Evolutionary conservation across 1,284 basidiomycete species (phyloP), one percentile per base, ranked within the genome.

Genomic region (Violaceomyces palustris): DNA sequence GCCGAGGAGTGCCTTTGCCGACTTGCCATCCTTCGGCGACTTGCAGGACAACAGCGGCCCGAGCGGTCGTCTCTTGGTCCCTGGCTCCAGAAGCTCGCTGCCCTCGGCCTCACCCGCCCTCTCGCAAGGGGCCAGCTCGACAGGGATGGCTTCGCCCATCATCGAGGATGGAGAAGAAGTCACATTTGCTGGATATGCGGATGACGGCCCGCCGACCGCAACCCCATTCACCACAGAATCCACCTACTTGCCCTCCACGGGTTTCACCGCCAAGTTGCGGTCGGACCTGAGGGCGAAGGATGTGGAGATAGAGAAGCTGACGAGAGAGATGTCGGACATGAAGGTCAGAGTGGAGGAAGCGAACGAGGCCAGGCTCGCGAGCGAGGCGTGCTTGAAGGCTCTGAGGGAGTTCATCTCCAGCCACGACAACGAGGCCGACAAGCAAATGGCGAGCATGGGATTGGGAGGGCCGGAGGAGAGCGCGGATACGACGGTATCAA

Each of bases 321-420:
- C 43, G 4, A 39, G 48, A 21, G 62, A 69, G 39, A 46, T 68
- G 45, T 27, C 19, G 23, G 47, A 56, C 18, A 50, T 63, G 39
- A 52, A 57, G 23, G 28, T 45, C n/a, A 41, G 58, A 18, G 51
- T 61, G 33, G 55, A 63, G 6, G 67, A 73, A 45, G 59, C 66
- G 1, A 23, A 64, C 41, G 67, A 73, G 36, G 64, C 65, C n/a
- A 40, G 67, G 14, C 53, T 62, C 46, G 69, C 64, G 28, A 64
- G 65, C 47, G 64, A 68, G 49, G 54, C 51, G 23, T 60, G 59
- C 40, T 56, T 66, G 28, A 54, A 54, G 28, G 65, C 64, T 7
- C 42, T 68, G 35, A 54, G 64, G 9, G 65, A 66, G 24, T 67
- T 54, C 18, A 63, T 64, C 41, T 54, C 57, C 8, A 32, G 24